Percentiles rank a stretch among this genome's conserved stretches.
Conservation (phyloP, 208 protist genomes). For the Acanthamoeba lenticulata region DNA sequence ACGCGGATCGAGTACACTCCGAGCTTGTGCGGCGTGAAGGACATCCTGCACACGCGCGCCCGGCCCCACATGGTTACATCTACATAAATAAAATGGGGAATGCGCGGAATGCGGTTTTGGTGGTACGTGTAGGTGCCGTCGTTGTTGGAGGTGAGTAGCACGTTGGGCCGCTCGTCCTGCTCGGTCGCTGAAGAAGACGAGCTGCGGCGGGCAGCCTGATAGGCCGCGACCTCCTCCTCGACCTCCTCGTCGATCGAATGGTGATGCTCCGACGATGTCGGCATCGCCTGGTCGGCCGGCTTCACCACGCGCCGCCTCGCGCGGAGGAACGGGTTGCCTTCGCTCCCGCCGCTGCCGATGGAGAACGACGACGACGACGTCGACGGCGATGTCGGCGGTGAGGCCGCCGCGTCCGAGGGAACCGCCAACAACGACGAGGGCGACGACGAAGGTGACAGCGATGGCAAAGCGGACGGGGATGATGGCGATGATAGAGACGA, state of each 20-base stretch:
- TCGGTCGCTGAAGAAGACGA: not conserved
- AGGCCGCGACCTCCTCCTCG: not conserved
- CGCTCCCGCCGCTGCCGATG: no score
- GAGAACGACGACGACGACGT: not conserved
- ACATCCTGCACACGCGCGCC: not conserved
- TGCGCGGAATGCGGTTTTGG: not conserved
- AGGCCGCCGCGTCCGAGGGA: no score
- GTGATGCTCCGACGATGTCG: no score
- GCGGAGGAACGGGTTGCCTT: no score
- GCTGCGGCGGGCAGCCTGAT: not conserved
- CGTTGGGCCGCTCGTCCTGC: not conserved
- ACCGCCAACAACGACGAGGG: no score
- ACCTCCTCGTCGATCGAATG: not conserved
- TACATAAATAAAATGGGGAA: not conserved
- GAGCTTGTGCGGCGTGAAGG: not conserved
- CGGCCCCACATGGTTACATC: not conserved
- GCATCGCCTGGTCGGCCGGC: no score
- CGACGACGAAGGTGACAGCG: not conserved
- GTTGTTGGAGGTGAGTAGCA: slow-evolving; percentile 18
- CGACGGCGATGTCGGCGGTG: not conserved
- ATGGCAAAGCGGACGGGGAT: not conserved
- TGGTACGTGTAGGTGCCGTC: slow-evolving; percentile 25
- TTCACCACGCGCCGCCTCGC: no score
- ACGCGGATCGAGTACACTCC: not conserved
- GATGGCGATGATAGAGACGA: not conserved